phyloP scores from a whole-genome alignment of 202 grass and related monocot species.

The Zizania palustris region DNA sequence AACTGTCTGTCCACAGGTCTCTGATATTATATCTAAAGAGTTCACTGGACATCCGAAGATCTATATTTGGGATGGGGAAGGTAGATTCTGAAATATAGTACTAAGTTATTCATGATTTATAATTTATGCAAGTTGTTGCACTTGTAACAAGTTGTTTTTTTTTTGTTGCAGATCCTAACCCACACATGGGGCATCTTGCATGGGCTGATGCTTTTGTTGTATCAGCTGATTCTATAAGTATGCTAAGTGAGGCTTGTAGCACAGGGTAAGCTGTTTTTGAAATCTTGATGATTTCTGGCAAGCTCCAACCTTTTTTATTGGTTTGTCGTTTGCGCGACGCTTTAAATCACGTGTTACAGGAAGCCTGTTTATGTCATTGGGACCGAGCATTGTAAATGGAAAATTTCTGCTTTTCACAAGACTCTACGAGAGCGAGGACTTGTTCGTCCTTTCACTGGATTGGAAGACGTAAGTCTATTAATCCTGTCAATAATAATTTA shows the following conservation, averaged over 20 bases:
- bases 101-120: constrained; percentile 17
- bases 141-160: background rate
- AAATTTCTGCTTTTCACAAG: constrained; percentile 87
- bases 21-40: constrained; percentile 70
- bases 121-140: constrained; percentile 29
- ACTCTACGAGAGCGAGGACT: constrained; percentile 71
- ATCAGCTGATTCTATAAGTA: constrained; percentile 84
- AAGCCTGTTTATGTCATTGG: constrained; percentile 96
- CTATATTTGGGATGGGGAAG: constrained; percentile 87
- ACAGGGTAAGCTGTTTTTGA: constrained; percentile 59
- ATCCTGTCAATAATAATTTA: constrained; percentile 17
- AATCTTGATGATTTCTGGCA: background rate
- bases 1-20: constrained; percentile 46
- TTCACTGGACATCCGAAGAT: constrained; percentile 72
- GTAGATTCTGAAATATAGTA: constrained; percentile 47
- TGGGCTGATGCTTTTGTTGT: constrained; percentile 96
- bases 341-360: constrained; percentile 51
- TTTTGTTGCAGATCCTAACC: constrained; percentile 70
- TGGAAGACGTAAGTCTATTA: constrained; percentile 80
- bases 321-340: constrained; percentile 19
- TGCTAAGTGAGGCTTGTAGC: constrained; percentile 94
- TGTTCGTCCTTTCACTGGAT: constrained; percentile 74
- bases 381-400: constrained; percentile 89
- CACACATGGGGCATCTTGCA: constrained; percentile 90
- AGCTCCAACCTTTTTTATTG: constrained; percentile 3